Percentiles rank a stretch among this genome's conserved stretches.
phyloP scores from a whole-genome alignment of 768 basidiomycete genomes.

The Mycena epipterygia region DNA sequence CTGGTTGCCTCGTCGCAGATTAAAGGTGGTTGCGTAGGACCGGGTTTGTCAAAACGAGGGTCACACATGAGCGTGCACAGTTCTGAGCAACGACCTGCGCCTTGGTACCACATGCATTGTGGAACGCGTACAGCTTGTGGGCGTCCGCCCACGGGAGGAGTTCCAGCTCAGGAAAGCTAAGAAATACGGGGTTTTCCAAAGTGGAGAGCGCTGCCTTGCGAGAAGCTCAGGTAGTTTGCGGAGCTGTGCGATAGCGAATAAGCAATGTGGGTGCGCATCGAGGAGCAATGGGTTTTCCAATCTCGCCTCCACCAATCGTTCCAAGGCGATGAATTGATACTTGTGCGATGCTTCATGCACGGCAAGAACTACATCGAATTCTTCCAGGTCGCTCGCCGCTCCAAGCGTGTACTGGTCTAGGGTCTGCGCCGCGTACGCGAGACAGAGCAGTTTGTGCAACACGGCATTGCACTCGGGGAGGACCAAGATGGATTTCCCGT shows the following conservation, averaged over 20 bases:
- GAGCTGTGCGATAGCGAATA: slow-evolving; percentile 17
- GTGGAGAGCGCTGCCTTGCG: slow-evolving; percentile 11
- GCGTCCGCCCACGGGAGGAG: slow-evolving; percentile 1
- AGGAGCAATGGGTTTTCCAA: background rate
- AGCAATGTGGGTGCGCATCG: background rate
- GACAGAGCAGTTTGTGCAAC: background rate
- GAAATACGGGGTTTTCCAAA: background rate
- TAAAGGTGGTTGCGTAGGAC: too few species aligned
- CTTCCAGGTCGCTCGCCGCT: too few species aligned
- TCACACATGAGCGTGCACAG: too few species aligned
- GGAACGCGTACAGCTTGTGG: background rate
- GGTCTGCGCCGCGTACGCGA: slow-evolving; percentile 4
- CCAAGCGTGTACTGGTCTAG: background rate
- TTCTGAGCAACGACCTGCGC: background rate
- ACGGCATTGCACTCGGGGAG: background rate
- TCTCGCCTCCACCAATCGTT: background rate
- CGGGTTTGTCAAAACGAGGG: background rate
- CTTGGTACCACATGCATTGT: background rate
- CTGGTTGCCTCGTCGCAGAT: too few species aligned
- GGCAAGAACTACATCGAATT: background rate
- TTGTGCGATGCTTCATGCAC: slow-evolving; percentile 7
- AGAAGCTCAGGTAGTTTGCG: background rate
- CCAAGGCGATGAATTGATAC: slow-evolving; percentile 8
- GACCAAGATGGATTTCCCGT: background rate
- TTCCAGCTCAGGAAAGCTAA: slow-evolving; percentile 10